Percentiles rank a stretch among this genome's conserved stretches.
Conservation (phyloP, 2,329 filamentous ascomycete genomes). For the Helminthosporium solani region DNA sequence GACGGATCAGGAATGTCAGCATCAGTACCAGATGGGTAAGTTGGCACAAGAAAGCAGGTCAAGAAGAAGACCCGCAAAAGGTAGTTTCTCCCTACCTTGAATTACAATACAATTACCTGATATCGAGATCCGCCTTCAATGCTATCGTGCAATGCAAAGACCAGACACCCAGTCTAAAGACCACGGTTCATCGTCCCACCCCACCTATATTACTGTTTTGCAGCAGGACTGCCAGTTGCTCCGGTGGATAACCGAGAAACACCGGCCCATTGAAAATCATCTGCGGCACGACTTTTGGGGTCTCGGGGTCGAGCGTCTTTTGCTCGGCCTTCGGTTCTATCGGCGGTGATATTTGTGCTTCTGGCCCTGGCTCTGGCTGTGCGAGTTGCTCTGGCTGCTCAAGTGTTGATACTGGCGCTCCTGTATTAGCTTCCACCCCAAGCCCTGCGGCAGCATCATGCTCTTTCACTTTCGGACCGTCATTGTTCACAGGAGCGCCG, state of each 20-base stretch:
- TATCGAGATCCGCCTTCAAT: slow-evolving; percentile 15
- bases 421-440: slow-evolving; percentile 10
- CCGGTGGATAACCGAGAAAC: slow-evolving; percentile 75
- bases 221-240: slow-evolving; percentile 37
- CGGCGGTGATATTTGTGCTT: background rate
- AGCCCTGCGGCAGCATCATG: slow-evolving; percentile 3
- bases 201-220: slow-evolving; percentile 41
- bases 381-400: slow-evolving; percentile 2
- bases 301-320: slow-evolving; percentile 5
- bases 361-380: slow-evolving; percentile 10
- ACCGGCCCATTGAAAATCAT: slow-evolving; percentile 92
- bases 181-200: slow-evolving; percentile 23
- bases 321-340: slow-evolving; percentile 4
- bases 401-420: slow-evolving; percentile 15
- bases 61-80: slow-evolving; percentile 8
- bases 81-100: slow-evolving; percentile 24
- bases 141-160: background rate
- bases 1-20: background rate
- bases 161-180: background rate
- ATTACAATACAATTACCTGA: slow-evolving; percentile 30
- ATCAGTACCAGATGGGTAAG: background rate
- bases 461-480: slow-evolving; percentile 11
- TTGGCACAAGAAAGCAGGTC: slow-evolving; percentile 1
- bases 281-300: slow-evolving; percentile 52
- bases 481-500: slow-evolving; percentile 30